Base-by-base conservation (phyloP, 2,329 filamentous ascomycete genomes). In the Aspergillus sp. region DNA sequence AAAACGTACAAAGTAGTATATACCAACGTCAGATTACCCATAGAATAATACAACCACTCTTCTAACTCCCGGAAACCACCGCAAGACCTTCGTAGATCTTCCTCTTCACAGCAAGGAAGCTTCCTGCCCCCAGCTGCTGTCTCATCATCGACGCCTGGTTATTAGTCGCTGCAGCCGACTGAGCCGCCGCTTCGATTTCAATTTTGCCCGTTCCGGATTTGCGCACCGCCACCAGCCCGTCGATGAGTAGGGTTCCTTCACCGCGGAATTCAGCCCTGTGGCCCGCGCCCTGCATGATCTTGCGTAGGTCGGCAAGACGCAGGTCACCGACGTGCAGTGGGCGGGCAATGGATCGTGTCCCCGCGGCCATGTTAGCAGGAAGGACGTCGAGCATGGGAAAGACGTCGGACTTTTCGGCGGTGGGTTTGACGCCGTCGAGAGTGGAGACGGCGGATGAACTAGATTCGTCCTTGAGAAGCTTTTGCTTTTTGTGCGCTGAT, bases 271-370 rank as follows among this genome's bases (percentile, higher is more conserved):
- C 93, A 1, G 91, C 91, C 9, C 81, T 83, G 69, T 96, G 89
- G 0, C 90, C 89, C 3, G 83, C 79, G 9, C 78, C 75, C 58
- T 88, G 84, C 81, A 98, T 87, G 19, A 90, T 79, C 50, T 87
- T 83, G 44, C 93, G 79, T 48, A 98, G 73, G 64, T 97, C 90
- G 0, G 91, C 88, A 12, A 98, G 78, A 26, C 91, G 80, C 38
- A 97, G 72, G 65, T 98, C 93, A 52, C 93, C 93, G 3, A 98
- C 93, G 64, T 97, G 93, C 41, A 98, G 81, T 7, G 93, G 89
- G 53, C 91, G 88, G 0, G 88, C 84, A 32, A 85, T 82, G 3
- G 86, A 83, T 51, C 87, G 78, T 5, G 85, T 84, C 0, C 86
- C 83, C 0, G 87, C 83, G 3, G 82, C 79, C 68, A 90, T 70